Percentiles rank a stretch among this genome's conserved stretches.
Evolutionary conservation across 2,329 filamentous ascomycete genomes (phyloP).

Genomic region (Cercospora sojina): DNA sequence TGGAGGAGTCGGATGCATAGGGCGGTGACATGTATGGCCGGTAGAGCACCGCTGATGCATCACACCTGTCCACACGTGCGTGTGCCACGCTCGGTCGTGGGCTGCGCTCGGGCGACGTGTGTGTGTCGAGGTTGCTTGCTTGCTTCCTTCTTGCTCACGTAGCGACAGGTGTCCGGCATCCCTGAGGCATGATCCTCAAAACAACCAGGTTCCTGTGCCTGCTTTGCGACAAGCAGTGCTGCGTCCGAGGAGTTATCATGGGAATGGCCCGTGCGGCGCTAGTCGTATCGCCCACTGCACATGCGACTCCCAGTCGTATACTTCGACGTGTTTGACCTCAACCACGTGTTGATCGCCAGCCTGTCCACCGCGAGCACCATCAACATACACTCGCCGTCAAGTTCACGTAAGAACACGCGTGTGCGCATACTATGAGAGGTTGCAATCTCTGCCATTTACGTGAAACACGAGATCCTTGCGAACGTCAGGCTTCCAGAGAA

Average conservation of each 20-base stretch:
- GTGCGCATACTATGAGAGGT: background rate
- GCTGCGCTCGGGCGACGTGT: background rate
- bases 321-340: background rate
- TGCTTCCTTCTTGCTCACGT: background rate
- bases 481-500: background rate
- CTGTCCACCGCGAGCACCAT: background rate
- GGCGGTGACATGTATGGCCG: background rate
- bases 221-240: background rate
- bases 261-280: background rate
- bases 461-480: background rate
- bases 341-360: background rate
- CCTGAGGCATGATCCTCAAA: background rate
- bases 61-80: background rate
- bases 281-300: background rate
- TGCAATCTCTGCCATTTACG: background rate
- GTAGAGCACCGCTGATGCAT: background rate
- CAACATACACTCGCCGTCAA: background rate
- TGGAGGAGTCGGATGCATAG: slow-evolving; percentile 5
- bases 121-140: background rate
- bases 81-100: background rate
- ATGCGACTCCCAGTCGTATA: background rate
- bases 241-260: background rate
- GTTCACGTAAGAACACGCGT: background rate
- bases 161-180: background rate
- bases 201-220: background rate